phyloP scores from a whole-genome alignment of 2,329 filamentous ascomycete genomes.

The Fusarium sp. region DNA sequence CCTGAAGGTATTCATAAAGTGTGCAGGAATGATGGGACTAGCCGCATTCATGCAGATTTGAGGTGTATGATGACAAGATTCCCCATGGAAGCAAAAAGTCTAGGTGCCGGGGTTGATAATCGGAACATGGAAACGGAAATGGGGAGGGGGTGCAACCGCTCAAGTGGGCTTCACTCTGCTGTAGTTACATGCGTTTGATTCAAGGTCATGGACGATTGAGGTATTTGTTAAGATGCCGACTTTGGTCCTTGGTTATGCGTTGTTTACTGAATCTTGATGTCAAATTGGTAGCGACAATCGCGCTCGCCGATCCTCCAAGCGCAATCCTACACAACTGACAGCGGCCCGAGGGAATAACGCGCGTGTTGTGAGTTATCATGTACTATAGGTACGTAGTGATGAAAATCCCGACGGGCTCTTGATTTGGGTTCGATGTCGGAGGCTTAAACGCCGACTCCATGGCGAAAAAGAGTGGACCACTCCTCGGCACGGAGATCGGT shows the following conservation, averaged over 20 bases:
- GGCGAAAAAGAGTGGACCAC: constrained; percentile 21
- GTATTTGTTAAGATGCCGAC: constrained; percentile 42
- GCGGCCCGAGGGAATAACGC: constrained; percentile 11
- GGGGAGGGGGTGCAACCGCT: constrained; percentile 3
- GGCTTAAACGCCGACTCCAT: constrained; percentile 39
- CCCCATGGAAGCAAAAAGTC: not conserved
- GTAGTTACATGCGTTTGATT: constrained; percentile 7
- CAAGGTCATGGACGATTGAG: constrained; percentile 32
- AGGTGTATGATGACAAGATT: constrained; percentile 7
- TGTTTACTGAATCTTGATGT: constrained; percentile 8
- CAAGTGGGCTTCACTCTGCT: constrained; percentile 1
- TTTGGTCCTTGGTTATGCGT: constrained; percentile 28
- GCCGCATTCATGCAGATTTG: constrained; percentile 19
- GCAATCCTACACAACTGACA: constrained; percentile 1
- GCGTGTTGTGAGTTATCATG: constrained; percentile 11
- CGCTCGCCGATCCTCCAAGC: not conserved
- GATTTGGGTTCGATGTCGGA: constrained; percentile 32
- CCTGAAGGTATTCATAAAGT: constrained; percentile 5
- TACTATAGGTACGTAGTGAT: not conserved
- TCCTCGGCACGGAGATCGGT: constrained; percentile 44
- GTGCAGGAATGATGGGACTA: constrained; percentile 17
- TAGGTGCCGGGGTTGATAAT: not conserved
- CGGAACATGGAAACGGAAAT: constrained; percentile 22
- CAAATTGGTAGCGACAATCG: constrained; percentile 18
- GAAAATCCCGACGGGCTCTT: constrained; percentile 26